Conservation (phyloP, 495 filamentous ascomycete genomes). For the Xylaria intraflava region DNA sequence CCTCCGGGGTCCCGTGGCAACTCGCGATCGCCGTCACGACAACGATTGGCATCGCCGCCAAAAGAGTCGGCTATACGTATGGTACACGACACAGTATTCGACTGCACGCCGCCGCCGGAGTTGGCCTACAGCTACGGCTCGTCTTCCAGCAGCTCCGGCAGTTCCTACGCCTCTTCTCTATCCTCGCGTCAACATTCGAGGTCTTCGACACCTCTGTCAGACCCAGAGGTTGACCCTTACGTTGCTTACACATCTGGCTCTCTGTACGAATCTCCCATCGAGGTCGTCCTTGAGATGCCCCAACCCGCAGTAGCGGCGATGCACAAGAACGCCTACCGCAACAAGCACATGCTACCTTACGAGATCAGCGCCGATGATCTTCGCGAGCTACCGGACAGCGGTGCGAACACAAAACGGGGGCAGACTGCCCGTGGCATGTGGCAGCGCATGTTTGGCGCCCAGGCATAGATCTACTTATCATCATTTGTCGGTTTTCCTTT, state of each 20-base stretch:
- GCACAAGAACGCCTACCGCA: slow-evolving; percentile 10
- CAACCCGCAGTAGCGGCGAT: slow-evolving; percentile 11
- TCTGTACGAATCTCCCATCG: slow-evolving; percentile 35
- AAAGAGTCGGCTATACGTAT: slow-evolving; percentile 20
- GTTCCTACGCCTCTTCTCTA: slow-evolving; percentile 30
- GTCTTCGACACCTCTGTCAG: slow-evolving; percentile 39
- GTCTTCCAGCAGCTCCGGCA: slow-evolving; percentile 35
- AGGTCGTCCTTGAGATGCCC: slow-evolving; percentile 30
- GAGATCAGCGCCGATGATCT: slow-evolving; percentile 42
- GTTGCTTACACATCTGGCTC: slow-evolving; percentile 28
- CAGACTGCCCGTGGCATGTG: slow-evolving; percentile 32
- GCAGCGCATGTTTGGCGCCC: slow-evolving; percentile 34
- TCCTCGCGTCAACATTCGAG: slow-evolving; percentile 31
- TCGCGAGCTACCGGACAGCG: slow-evolving; percentile 31
- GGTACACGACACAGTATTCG: slow-evolving; percentile 18
- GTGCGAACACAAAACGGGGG: slow-evolving; percentile 31
- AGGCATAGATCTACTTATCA: background rate
- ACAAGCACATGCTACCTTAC: slow-evolving; percentile 36
- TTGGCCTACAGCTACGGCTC: slow-evolving; percentile 35
- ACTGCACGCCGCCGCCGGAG: slow-evolving; percentile 33
- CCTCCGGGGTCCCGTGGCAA: slow-evolving; percentile 33
- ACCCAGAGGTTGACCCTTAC: slow-evolving; percentile 25
- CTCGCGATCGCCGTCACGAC: slow-evolving; percentile 33
- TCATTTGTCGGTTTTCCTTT: background rate
- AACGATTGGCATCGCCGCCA: slow-evolving; percentile 22